Conservation (phyloP, 208 protist species). For the Leishmania turanica region DNA sequence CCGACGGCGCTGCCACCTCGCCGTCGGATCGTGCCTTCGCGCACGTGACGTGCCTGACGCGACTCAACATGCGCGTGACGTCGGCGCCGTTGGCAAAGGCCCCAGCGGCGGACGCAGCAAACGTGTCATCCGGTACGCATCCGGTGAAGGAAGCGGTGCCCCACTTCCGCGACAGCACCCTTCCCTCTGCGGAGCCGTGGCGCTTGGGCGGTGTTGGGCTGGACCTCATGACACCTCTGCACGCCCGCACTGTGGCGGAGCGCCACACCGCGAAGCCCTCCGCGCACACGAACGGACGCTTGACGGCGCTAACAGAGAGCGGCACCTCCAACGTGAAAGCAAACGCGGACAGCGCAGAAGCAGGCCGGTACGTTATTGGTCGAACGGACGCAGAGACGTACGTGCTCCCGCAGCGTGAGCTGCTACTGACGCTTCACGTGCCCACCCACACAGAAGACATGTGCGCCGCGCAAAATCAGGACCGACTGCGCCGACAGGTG, state of each 20-base stretch:
- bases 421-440: constrained; percentile 64
- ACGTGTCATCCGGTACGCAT: neutral
- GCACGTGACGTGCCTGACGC: constrained; percentile 32
- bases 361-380: constrained; percentile 33
- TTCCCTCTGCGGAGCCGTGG: constrained; percentile 48
- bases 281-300: neutral
- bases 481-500: constrained; percentile 48
- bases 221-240: constrained; percentile 50
- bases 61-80: constrained; percentile 18
- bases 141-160: neutral
- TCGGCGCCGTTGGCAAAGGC: neutral
- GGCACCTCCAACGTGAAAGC: neutral
- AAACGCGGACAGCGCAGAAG: neutral
- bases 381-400: constrained; percentile 72
- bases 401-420: constrained; percentile 76
- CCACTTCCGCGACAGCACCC: neutral
- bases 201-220: constrained; percentile 57
- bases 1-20: neutral
- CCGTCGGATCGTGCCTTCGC: constrained; percentile 20
- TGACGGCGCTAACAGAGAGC: neutral
- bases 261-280: constrained; percentile 6
- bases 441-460: constrained; percentile 42
- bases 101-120: neutral
- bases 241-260: constrained; percentile 59
- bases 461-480: constrained; percentile 61